phyloP scores from a whole-genome alignment of 148 eudicot species.

The Heliosperma pusillum region DNA sequence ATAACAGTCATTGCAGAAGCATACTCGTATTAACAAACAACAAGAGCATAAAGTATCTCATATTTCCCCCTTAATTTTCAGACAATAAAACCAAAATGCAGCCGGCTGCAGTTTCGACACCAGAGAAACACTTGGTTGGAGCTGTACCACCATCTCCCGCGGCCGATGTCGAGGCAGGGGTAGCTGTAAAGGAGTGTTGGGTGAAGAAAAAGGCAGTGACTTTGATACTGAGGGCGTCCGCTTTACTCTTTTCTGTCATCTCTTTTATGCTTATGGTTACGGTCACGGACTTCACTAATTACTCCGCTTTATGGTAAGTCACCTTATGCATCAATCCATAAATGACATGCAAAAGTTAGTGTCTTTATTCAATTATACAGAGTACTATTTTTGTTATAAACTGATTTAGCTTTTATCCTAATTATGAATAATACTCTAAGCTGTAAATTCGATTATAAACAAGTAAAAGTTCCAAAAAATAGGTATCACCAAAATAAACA shows the following conservation, averaged over 20 bases:
- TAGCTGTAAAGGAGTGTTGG: constrained; percentile 35
- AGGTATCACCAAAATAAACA: no score
- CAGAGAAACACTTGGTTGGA: neutral
- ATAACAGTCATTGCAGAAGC: neutral
- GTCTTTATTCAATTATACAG: no score
- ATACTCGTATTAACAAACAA: neutral
- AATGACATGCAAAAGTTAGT: no score
- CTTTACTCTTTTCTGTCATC: constrained; percentile 46
- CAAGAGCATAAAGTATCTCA: neutral
- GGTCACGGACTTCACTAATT: constrained; percentile 36
- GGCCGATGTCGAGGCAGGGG: constrained; percentile 5
- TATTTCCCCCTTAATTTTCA: neutral
- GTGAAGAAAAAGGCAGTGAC: constrained; percentile 35
- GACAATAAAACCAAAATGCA: neutral
- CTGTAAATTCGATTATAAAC: no score
- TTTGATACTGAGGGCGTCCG: constrained; percentile 34
- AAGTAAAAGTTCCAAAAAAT: no score
- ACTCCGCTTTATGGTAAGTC: constrained; percentile 46
- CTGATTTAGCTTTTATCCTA: no score
- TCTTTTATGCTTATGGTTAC: constrained; percentile 61
- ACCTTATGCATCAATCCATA: no score
- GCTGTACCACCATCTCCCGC: neutral
- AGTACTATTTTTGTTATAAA: no score
- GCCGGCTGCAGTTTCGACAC: neutral
- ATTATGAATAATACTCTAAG: no score